phyloP scores from a whole-genome alignment of 2,329 filamentous ascomycete genomes.

The Phyllosticta ampelicida region DNA sequence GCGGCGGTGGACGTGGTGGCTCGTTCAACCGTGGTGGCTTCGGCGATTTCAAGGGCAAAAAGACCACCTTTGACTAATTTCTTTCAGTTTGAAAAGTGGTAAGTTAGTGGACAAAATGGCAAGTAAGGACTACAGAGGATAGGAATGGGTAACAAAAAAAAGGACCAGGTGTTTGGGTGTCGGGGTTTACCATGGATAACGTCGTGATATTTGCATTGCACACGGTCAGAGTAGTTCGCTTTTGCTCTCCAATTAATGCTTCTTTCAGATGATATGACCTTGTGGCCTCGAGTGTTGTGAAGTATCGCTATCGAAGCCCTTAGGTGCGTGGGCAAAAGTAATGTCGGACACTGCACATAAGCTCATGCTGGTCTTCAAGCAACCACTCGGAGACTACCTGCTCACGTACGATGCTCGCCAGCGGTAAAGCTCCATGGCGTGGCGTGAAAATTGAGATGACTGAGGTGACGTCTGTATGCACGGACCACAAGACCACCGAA shows the following conservation, averaged over 20 bases:
- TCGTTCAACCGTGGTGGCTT: constrained; percentile 44
- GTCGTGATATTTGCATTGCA: neutral
- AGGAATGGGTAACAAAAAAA: neutral
- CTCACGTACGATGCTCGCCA: constrained; percentile 4
- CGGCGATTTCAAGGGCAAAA: constrained; percentile 65
- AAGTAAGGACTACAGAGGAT: neutral
- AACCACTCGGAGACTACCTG: neutral
- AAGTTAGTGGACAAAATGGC: neutral
- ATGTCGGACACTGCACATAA: too few relatives aligned
- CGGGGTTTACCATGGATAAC: neutral
- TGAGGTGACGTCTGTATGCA: neutral
- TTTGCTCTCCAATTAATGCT: neutral
- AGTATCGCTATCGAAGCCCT: too few relatives aligned
- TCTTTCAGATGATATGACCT: neutral
- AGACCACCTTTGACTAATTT: constrained; percentile 53
- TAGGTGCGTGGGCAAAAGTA: too few relatives aligned
- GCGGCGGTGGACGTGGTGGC: constrained; percentile 40
- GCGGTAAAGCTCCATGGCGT: constrained; percentile 4
- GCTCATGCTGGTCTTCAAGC: neutral
- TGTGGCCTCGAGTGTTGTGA: neutral
- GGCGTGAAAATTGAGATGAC: neutral
- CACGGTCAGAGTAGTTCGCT: neutral
- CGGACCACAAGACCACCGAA: constrained; percentile 1
- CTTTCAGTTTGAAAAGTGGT: neutral
- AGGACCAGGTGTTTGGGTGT: neutral